Evolutionary conservation across 768 basidiomycete species (phyloP).

Genomic region (Chalciporus chontae): DNA sequence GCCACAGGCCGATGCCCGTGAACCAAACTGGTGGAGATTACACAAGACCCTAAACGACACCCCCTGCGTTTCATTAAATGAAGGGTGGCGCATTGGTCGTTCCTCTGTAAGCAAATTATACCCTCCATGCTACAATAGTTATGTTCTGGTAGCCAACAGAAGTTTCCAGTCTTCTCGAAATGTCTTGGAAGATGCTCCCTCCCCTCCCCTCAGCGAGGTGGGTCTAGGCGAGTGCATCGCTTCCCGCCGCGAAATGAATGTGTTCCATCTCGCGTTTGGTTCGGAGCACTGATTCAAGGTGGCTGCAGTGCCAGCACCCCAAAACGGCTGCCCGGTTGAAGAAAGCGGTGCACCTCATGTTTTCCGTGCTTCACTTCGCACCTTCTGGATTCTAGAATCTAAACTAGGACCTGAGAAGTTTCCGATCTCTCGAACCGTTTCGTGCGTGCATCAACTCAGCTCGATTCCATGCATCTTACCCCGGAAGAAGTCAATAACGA

Average conservation of each 20-base stretch:
- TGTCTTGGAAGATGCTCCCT: constrained; percentile 6
- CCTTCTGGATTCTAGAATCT: constrained; percentile 22
- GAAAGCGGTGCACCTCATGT: constrained; percentile 29
- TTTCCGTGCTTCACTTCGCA: constrained; percentile 25
- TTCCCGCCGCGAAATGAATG: constrained; percentile 13
- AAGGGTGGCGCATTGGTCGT: constrained; percentile 13
- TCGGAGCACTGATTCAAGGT: constrained; percentile 8
- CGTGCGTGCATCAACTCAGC: constrained; percentile 10
- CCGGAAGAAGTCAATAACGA: constrained; percentile 17
- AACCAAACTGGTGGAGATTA: constrained; percentile 17
- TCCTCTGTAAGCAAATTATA: constrained; percentile 8
- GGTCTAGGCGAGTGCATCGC: constrained; percentile 13
- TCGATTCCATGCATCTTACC: constrained; percentile 19
- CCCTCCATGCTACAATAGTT: constrained; percentile 8
- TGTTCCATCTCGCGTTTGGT: constrained; percentile 15
- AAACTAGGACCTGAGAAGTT: constrained; percentile 8
- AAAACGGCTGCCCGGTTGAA: constrained; percentile 13
- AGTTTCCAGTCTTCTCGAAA: constrained; percentile 13
- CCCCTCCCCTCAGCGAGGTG: constrained; percentile 2
- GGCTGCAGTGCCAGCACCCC: constrained; percentile 8
- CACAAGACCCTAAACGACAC: constrained; percentile 19
- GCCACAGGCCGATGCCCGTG: constrained; percentile 12
- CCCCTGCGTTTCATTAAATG: constrained; percentile 18
- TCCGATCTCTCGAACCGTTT: constrained; percentile 22
- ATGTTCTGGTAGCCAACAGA: constrained; percentile 5